Base-by-base conservation (phyloP, 2,329 filamentous ascomycete species). In the Fusarium oligoseptatum region DNA sequence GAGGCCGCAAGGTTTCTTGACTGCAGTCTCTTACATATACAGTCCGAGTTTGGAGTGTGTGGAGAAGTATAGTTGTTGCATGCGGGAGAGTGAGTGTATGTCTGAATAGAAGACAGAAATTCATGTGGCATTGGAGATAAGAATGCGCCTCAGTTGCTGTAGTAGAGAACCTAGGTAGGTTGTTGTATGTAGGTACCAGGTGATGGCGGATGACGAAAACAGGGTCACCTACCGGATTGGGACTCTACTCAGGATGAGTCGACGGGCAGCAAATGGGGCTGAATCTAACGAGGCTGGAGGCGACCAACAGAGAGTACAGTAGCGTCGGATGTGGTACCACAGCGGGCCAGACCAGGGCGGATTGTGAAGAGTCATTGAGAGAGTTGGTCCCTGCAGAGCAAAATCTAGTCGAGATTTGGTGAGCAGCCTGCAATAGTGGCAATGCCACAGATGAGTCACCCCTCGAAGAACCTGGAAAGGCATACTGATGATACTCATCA, bases 211-310 rank as follows among this genome's bases (percentile, higher is more conserved):
- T 61, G 52, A 39, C 27, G 41, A 24, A 37, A 20, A 34, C 34
- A 22, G 34, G 29, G 41, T 24, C 52, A 55, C 67, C 63, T 77
- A 48, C 75, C 71, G 56, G 50, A 69, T 76, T 71, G 64, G 75
- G 68, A 60, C 55, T 63, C 50, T 63, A 75, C 52, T 63, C 65
- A 61, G 55, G 45, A 77, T 77, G 76, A 77, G 76, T 77, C 75
- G 73, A 77, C 76, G 34, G 58, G 14, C 57, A 32, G 24, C 4
- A 48, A 29, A 36, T 57, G 63, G 50, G 60, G 64, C 61, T 70
- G 63, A 45, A 60, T 45, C 52, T 50, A 60, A 56, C 20, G 22
- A 60, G 36, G 43, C 32, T 34, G 39, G 48, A 36, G 32, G 52
- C 14, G 32, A 56, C 17, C 24, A 43, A 34, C 22, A 29, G 36